These are phyloP conservation scores for Calophaca sinica DNA, from an alignment of 306 rosid genomes.

Conservation along the genomic window DNA sequence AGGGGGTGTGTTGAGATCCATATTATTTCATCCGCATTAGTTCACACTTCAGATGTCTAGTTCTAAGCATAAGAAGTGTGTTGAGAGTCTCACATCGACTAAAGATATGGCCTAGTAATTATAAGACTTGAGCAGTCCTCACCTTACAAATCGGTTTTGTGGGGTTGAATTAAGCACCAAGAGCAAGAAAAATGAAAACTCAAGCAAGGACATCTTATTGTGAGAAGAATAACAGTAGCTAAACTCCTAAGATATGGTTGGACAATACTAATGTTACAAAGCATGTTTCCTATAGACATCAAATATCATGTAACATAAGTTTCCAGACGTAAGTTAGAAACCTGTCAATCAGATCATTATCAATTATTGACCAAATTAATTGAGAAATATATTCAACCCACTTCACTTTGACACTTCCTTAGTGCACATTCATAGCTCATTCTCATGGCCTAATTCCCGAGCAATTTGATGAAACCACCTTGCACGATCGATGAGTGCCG, in stretches of 20 bases:
- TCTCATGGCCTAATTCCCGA: background rate
- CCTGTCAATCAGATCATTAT: background rate
- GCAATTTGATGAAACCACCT: background rate
- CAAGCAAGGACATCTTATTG: background rate
- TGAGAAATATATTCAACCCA: background rate
- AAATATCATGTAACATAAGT: background rate
- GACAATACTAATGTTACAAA: background rate
- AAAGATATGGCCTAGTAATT: no score
- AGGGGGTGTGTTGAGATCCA: no score
- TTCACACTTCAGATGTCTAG: no score
- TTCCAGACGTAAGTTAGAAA: background rate
- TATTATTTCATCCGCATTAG: no score
- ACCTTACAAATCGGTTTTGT: no score
- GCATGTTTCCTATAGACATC: constrained; percentile 8
- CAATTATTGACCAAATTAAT: background rate
- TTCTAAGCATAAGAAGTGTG: no score
- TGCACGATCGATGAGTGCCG: background rate
- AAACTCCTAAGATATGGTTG: constrained; percentile 18
- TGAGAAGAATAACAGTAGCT: background rate
- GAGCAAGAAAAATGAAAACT: background rate
- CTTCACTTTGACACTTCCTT: background rate
- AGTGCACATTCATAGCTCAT: background rate
- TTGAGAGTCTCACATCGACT: no score
- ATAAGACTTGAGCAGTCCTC: no score
- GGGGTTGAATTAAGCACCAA: background rate